Conservation (phyloP, 2,329 filamentous ascomycete species). For the Hypoxylon sp. region DNA sequence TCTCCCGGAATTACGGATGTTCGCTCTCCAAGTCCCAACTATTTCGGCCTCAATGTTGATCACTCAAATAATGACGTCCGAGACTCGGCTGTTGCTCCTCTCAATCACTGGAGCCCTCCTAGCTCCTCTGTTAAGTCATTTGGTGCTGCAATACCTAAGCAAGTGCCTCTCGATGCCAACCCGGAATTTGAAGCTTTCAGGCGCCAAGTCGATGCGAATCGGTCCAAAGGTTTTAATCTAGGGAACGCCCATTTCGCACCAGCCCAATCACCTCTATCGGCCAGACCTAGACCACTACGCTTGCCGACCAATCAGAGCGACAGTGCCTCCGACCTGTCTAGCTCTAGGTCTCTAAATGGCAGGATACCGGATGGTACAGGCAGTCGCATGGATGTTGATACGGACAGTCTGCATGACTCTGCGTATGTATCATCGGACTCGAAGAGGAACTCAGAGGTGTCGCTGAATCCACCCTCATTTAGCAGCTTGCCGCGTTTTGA, state of each 20-base stretch:
- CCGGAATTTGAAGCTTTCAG: conserved; percentile 86
- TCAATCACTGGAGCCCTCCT: conserved; percentile 80
- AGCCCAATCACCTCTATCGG: conserved; percentile 45
- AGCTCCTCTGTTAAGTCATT: conserved; percentile 79
- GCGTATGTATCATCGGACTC: conserved; percentile 67
- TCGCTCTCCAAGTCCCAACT: conserved; percentile 79
- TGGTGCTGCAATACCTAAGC: conserved; percentile 74
- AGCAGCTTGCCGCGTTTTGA: conserved; percentile 60
- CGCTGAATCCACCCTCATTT: conserved; percentile 57
- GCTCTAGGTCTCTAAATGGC: conserved; percentile 41
- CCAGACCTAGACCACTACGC: conserved; percentile 60
- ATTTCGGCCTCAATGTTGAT: conserved; percentile 83
- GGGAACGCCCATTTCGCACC: conserved; percentile 61
- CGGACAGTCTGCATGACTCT: conserved; percentile 63
- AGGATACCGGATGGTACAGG: conserved; percentile 41
- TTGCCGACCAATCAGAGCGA: conserved; percentile 64
- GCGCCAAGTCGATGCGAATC: conserved; percentile 76
- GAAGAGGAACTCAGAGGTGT: conserved; percentile 65
- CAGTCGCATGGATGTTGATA: conserved; percentile 59
- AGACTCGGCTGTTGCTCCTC: conserved; percentile 72
- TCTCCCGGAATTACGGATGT: conserved; percentile 58
- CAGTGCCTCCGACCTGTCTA: conserved; percentile 53
- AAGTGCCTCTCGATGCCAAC: conserved; percentile 79
- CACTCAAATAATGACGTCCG: conserved; percentile 67
- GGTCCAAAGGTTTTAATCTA: conserved; percentile 63